These are phyloP conservation scores for Neonectria neomacrospora DNA, from an alignment of 2,329 filamentous ascomycete genomes.

Conservation along the genomic window DNA sequence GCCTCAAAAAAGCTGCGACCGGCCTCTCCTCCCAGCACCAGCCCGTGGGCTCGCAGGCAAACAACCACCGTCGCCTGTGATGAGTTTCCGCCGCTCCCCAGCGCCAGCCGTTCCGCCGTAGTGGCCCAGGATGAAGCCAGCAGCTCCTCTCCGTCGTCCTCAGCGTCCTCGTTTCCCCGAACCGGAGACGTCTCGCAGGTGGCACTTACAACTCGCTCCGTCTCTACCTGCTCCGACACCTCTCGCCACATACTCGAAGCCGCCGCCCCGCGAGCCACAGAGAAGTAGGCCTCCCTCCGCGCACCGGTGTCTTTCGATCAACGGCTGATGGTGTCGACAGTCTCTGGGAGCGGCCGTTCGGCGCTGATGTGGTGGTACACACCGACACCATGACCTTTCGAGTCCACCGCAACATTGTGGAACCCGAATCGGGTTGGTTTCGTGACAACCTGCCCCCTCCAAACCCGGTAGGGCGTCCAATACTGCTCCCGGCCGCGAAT, in stretches of 20 bases:
- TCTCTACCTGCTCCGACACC: conserved; percentile 37
- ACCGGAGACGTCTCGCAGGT: conserved; percentile 21
- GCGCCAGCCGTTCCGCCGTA: conserved; percentile 16
- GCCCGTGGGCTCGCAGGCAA: conserved; percentile 45
- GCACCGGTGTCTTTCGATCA: background rate
- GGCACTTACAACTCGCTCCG: conserved; percentile 22
- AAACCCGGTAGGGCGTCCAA: conserved; percentile 39
- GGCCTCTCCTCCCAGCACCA: conserved; percentile 49
- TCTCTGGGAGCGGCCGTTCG: conserved; percentile 48
- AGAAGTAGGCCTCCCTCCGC: conserved; percentile 34
- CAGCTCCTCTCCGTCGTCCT: conserved; percentile 30
- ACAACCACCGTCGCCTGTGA: conserved; percentile 13
- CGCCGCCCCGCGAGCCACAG: conserved; percentile 43
- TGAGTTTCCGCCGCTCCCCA: conserved; percentile 40
- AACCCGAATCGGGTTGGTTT: conserved; percentile 49
- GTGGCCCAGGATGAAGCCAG: conserved; percentile 19
- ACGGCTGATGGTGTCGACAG: conserved; percentile 38
- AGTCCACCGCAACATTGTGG: conserved; percentile 51
- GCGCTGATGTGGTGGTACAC: conserved; percentile 48
- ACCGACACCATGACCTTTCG: conserved; percentile 39
- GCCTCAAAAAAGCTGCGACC: conserved; percentile 40
- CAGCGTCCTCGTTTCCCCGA: conserved; percentile 22
- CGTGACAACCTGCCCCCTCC: conserved; percentile 47
- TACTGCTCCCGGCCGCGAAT: background rate
- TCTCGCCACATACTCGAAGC: conserved; percentile 43